phyloP scores from a whole-genome alignment of 306 rosid genomes.

The Fagus sylvatica region DNA sequence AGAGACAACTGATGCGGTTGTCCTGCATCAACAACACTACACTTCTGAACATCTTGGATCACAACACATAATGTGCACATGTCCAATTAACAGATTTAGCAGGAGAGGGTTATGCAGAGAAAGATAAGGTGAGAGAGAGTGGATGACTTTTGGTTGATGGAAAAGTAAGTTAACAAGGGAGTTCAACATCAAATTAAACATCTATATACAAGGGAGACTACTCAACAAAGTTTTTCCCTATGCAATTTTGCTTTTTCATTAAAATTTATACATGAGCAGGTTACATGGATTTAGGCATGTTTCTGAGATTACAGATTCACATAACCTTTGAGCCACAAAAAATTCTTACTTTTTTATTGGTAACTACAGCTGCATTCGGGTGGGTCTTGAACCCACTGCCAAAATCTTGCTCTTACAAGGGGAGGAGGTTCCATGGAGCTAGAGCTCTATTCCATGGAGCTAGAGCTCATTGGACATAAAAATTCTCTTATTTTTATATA shows the following conservation, averaged over 20 bases:
- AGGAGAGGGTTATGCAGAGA: background rate
- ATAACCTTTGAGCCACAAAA: background rate
- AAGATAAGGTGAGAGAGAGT: too few relatives aligned
- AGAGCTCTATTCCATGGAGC: too few relatives aligned
- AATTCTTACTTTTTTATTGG: too few relatives aligned
- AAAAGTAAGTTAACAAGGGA: background rate
- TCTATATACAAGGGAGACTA: background rate
- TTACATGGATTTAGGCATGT: background rate
- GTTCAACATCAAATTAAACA: background rate
- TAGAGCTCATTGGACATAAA: background rate
- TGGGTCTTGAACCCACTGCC: too few relatives aligned
- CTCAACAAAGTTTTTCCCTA: background rate
- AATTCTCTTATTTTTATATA: background rate
- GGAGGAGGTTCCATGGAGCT: too few relatives aligned
- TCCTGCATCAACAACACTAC: background rate
- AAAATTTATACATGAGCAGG: background rate
- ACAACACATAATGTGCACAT: background rate
- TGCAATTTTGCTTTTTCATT: background rate
- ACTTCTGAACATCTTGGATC: background rate
- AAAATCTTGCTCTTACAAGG: too few relatives aligned
- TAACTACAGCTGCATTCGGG: too few relatives aligned
- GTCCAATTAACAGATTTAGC: background rate
- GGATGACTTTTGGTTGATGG: background rate
- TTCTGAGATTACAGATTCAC: background rate
- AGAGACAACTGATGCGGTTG: background rate